Base-by-base conservation (phyloP, 2,329 filamentous ascomycete species). In the Simplicillium aogashimaense region DNA sequence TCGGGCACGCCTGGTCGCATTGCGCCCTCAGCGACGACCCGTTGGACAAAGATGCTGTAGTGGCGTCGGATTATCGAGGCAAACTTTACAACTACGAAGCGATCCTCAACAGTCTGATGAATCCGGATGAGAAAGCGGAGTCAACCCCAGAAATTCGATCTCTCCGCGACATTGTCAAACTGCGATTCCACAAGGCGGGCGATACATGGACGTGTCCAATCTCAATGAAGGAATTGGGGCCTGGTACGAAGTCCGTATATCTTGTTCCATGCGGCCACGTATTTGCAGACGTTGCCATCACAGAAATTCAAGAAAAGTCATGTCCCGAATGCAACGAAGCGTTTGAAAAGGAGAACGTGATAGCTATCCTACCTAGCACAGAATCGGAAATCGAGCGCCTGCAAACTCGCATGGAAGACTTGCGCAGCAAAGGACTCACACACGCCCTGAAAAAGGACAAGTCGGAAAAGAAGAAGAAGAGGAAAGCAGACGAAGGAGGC, bases 11-110 rank as follows among this genome's bases (percentile, higher is more conserved):
- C 52, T 98, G 92, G 92, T 75, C 77, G 5, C 84, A 81, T 47
- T 94, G 92, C 53, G 86, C 89, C 0, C 70, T 98, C n/a, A 94
- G 86, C 1, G 83, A 84, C 47, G 77, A 81, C 43, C 75, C 78
- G 0, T 75, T 98, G 15, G 73, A 79, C 16, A 51, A 70, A 45
- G 68, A 77, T 35, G 83, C 85, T 4, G 76, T 89, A 13, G 89
- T 95, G 0, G 20, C 20, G 20, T 92, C 88, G 0, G 92, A 98
- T 61, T 83, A 74, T 46, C 72, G 76, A 4, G 94, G 94, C 1
- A 80, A 81, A 15, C 72, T 98, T 0, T 98, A 95, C 72, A 97
- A 95, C 57, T 97, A 97, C 64, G 89, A 97, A 57, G 80, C 87
- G 0, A 74, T 97, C 15, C 70, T 98, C 41, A 67, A 68, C n/a